Evolutionary conservation across 2,329 filamentous ascomycete genomes (phyloP), one percentile per base, ranked within the genome.

Genomic region (Sporothrix brasiliensis): DNA sequence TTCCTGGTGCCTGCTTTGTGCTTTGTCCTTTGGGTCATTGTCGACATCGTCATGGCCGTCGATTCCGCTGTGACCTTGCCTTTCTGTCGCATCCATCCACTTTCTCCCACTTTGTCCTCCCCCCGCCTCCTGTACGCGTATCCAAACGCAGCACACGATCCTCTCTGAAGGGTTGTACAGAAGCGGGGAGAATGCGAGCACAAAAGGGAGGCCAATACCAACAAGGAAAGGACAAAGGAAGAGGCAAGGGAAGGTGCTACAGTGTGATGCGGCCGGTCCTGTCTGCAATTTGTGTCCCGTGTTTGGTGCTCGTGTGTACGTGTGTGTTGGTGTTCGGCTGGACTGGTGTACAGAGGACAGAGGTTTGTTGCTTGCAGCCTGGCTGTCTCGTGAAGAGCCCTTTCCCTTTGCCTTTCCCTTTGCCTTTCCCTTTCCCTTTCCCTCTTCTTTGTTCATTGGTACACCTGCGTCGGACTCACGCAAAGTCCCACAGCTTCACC

Each of bases 401-500:
- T 44, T 63, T 47, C 14, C 41, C 41, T 13, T 24, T 24, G 24
- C 24, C 24, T 24, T 24, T 24, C 24, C 24, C 24, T 24, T 24
- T 24, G 24, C 58, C 58, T 44, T 63, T 47, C 21, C 58, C 58
- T 44, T 63, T 47, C 21, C 58, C 58, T 44, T 63, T 47, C 4
- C 41, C 41, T 13, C 41, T 44, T 11, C 41, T 44, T 13, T 7
- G 14, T 2, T 44, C 14, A 13, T 44, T 13, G 11, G 41, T 44
- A 16, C 10, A 2, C 4, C 11, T 7, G 30, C 34, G 6, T 34
- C 34, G 34, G 3, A 34, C 34, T 74, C 69, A 77, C 3, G 75
- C 71, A 75, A 91, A 90, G 72, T 87, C 83, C 88, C 88, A 91
- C 39, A 90, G 79, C 77, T 84, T 88, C 60, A 86, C 85, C 27